Base-by-base conservation (phyloP, 345 rosid species). In the Carallia pectinifolia region DNA sequence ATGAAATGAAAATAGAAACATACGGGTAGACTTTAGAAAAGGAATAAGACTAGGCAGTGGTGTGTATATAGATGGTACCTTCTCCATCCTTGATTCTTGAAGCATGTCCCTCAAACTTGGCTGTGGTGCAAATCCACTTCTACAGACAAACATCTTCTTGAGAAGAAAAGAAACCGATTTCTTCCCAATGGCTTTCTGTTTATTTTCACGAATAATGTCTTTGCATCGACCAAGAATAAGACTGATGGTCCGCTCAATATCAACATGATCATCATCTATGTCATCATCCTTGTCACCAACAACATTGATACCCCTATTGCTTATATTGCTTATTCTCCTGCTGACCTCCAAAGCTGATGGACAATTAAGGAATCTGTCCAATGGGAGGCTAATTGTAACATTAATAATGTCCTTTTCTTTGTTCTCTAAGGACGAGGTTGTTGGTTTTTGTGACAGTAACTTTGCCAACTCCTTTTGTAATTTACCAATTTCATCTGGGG, bases 261-360 rank as follows among this genome's bases (percentile, higher is more conserved):
- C 93, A 17, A 86, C 92, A 34, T 77, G 87, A 65, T 82, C 82
- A 62, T 33, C 34, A 33, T 33, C 34, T 33, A 1, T 33, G 34
- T 71, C 71, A 66, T 82, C 88, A 66, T 82, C 88, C 53, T 71
- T 69, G 23, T 78, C 87, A 63, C 77, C 75, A 40, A 71, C 69
- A 23, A 23, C 23, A 23, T 23, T 23, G 23, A 23, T 23, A 50
- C 84, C 72, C 6, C 82, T 83, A 64, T 75, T 79, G 58, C 96
- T 86, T 50, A 85, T 83, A 64, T 75, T 79, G 58, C 96, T 86
- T 50, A 85, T 78, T 74, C 99, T 78, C 68, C 99, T 77, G 52
- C 88, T 93, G 0, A 95, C 92, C 66, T 95, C 99, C 80, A 95
- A 88, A 81, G 97, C 90, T 4, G 99, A 95, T 61, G 99, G 99